Evolutionary conservation across 1,139 yeast species (phyloP).

Genomic region (Lodderomyces metapsilosis): DNA sequence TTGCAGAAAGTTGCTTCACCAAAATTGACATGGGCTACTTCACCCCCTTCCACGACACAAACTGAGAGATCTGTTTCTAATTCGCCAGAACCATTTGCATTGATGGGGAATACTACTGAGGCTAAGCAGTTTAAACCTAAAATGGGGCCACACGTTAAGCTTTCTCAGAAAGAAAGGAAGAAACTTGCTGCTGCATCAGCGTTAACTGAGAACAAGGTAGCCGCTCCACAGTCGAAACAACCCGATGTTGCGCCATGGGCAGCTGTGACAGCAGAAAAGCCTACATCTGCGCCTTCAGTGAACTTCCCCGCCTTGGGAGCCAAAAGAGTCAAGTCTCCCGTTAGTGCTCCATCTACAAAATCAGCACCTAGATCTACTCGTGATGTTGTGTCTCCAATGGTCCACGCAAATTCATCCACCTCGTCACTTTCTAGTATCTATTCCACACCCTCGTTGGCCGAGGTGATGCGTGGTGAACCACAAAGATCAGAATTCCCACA

Average conservation of each 20-base stretch:
- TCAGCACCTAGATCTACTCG: conserved; percentile 6
- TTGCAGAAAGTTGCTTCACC: conserved; percentile 13
- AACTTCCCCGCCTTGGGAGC: conserved; percentile 16
- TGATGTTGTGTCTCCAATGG: conserved; percentile 6
- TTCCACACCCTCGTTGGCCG: conserved; percentile 31
- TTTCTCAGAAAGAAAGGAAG: conserved; percentile 56
- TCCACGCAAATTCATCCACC: conserved; percentile 8
- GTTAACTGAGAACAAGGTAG: background rate
- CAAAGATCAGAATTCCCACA: conserved; percentile 37
- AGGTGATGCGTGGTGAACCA: conserved; percentile 47
- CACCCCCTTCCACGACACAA: conserved; percentile 17
- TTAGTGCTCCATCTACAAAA: conserved; percentile 1
- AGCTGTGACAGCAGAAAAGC: background rate
- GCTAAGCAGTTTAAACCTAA: conserved; percentile 25
- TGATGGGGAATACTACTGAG: conserved; percentile 8
- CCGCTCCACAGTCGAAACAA: background rate
- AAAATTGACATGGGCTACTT: conserved; percentile 32
- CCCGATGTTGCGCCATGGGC: conserved; percentile 12
- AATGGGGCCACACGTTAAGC: conserved; percentile 34
- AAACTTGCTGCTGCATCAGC: conserved; percentile 20
- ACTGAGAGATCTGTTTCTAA: conserved; percentile 10
- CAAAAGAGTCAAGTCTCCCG: conserved; percentile 6
- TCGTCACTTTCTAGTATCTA: conserved; percentile 13
- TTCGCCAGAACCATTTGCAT: conserved; percentile 6
- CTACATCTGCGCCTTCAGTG: background rate